A percentile compares a stretch with the other conserved stretches of the same genome.
Conservation (phyloP, 768 basidiomycete genomes). For the Favolaschia claudopus region DNA sequence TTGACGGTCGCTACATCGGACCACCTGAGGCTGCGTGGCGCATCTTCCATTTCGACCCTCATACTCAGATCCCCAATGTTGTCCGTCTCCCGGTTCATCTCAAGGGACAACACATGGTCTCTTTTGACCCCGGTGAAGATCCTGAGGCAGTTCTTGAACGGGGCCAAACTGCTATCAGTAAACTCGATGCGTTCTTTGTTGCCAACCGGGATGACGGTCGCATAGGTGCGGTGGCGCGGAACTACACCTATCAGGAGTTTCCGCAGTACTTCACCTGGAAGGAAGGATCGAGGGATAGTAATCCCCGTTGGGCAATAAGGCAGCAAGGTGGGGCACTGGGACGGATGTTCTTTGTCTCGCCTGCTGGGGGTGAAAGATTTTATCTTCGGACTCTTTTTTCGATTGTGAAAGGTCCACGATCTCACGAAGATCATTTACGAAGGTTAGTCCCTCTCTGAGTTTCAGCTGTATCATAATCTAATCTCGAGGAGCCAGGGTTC, state of each 20-base stretch:
- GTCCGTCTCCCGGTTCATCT: slow-evolving; percentile 52
- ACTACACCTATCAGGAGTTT: slow-evolving; percentile 36
- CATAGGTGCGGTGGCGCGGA: slow-evolving; percentile 13
- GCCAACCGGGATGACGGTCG: slow-evolving; percentile 32
- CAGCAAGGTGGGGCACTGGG: slow-evolving; percentile 45
- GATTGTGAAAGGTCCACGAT: slow-evolving; percentile 7
- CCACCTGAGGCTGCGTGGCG: slow-evolving; percentile 46
- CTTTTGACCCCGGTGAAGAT: slow-evolving; percentile 41
- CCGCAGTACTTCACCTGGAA: slow-evolving; percentile 10
- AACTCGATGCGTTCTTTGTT: slow-evolving; percentile 38
- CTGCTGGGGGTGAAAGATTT: slow-evolving; percentile 5
- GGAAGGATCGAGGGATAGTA: not conserved
- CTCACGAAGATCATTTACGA: not conserved
- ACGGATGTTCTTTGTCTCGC: slow-evolving; percentile 46
- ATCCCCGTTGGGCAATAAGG: slow-evolving; percentile 37
- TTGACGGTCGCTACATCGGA: slow-evolving; percentile 35
- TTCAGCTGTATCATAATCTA: too few relatives aligned
- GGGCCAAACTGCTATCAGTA: slow-evolving; percentile 11
- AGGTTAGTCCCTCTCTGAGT: too few relatives aligned
- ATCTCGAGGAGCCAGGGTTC: slow-evolving; percentile 21
- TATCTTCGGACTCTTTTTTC: slow-evolving; percentile 13
- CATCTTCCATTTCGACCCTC: slow-evolving; percentile 42
- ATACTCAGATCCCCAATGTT: slow-evolving; percentile 46
- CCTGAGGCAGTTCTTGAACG: slow-evolving; percentile 11
- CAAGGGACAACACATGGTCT: slow-evolving; percentile 46